phyloP scores from a whole-genome alignment of 768 basidiomycete genomes.

The Xanthoconium stramineum region DNA sequence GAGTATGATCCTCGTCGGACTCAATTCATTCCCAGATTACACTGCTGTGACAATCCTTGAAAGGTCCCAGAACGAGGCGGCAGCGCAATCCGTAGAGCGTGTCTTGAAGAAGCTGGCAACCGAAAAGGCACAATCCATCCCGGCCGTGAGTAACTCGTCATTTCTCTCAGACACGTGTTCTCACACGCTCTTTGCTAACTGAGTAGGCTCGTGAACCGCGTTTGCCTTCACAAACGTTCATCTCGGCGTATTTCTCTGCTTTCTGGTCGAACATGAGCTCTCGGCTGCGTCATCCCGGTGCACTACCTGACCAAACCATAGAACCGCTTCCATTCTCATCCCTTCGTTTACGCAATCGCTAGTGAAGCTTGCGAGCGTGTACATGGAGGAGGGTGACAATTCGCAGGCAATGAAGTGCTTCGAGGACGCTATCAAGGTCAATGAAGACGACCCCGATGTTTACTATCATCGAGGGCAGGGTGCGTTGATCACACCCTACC shows the following conservation, averaged over 20 bases:
- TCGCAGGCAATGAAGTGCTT: conserved; percentile 79
- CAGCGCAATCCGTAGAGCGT: conserved; percentile 84
- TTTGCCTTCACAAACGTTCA: too few relatives aligned
- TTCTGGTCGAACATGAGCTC: conserved; percentile 81
- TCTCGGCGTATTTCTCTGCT: too few relatives aligned
- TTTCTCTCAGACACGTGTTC: too few relatives aligned
- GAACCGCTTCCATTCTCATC: conserved; percentile 64
- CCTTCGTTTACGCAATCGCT: conserved; percentile 79
- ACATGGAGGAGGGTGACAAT: conserved; percentile 92
- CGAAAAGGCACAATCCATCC: conserved; percentile 68
- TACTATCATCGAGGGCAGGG: conserved; percentile 99
- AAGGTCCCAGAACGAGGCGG: conserved; percentile 79
- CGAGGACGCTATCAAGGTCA: conserved; percentile 76
- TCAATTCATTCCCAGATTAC: conserved; percentile 57
- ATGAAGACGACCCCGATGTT: conserved; percentile 87
- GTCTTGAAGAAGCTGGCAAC: conserved; percentile 81
- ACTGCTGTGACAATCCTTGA: conserved; percentile 96
- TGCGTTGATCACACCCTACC: conserved; percentile 24
- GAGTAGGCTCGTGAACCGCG: too few relatives aligned
- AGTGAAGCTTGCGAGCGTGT: conserved; percentile 94
- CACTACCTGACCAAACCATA: conserved; percentile 24
- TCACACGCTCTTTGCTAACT: too few relatives aligned
- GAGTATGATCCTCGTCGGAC: background rate
- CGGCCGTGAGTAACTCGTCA: too few relatives aligned
- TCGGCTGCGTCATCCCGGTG: background rate